phyloP scores from a whole-genome alignment of 2,329 filamentous ascomycete species.

The Pyricularia sp. region DNA sequence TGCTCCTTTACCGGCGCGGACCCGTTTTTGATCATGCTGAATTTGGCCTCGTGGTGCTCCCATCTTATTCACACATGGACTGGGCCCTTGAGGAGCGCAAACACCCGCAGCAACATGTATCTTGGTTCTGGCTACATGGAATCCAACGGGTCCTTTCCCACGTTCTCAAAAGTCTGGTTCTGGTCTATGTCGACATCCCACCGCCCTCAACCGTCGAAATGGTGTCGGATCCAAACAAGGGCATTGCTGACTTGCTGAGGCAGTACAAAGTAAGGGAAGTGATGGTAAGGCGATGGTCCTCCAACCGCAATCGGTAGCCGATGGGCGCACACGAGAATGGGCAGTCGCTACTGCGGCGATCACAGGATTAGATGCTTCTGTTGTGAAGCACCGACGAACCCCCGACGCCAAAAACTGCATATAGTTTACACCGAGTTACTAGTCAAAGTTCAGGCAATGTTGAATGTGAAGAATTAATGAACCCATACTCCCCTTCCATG shows the following conservation, averaged over 20 bases:
- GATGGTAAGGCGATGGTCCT: conserved; percentile 72
- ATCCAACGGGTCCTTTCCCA: conserved; percentile 84
- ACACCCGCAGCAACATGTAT: conserved; percentile 31
- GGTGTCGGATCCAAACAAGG: conserved; percentile 28
- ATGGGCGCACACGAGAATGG: background rate
- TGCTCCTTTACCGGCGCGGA: conserved; percentile 85
- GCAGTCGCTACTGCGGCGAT: background rate
- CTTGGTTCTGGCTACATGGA: conserved; percentile 81
- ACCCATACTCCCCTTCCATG: background rate
- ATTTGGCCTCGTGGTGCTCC: conserved; percentile 78
- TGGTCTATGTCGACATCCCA: conserved; percentile 89
- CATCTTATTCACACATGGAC: conserved; percentile 66
- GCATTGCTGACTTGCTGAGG: conserved; percentile 55
- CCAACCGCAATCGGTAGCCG: conserved; percentile 56
- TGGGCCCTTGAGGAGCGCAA: conserved; percentile 55
- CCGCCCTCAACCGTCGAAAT: conserved; percentile 43
- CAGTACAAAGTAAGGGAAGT: conserved; percentile 74
- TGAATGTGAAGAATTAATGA: background rate
- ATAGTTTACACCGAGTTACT: background rate
- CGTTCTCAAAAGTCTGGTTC: conserved; percentile 79
- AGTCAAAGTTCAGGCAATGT: background rate
- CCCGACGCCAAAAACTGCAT: background rate
- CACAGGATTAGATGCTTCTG: background rate
- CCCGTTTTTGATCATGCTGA: conserved; percentile 94
- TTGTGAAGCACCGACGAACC: background rate